Base-by-base conservation (phyloP, 2,329 filamentous ascomycete species). In the Pyrenophora tritici-repentis region DNA sequence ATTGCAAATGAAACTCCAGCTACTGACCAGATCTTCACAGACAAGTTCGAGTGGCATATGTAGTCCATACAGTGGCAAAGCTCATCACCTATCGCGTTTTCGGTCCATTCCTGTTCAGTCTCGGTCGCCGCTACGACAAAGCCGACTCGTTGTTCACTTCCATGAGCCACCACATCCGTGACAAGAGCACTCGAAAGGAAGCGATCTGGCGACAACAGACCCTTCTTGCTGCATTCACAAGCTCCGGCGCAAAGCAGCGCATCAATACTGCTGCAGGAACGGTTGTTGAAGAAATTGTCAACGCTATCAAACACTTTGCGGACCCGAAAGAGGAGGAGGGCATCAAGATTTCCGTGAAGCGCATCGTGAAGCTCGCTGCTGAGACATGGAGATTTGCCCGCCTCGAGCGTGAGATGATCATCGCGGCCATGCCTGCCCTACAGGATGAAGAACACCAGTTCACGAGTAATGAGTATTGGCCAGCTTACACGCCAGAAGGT, bases 121-220 rank as follows among this genome's bases (percentile, higher is more conserved):
- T 83, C 2, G 79, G 80, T 29, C 76, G 78, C 38, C 72, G 79
- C 29, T 81, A 81, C 59, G 80, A 82, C 62, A 81, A 82, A 59
- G 79, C 79, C n/a, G 81, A 83, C 55, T 79, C 76, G 2, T 75
- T 82, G 55, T 81, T 84, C 66, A 73, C 78, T 49, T 78, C 79
- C 53, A 76, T 84, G 54, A 83, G 81, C 24, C 77, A 78, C 61
- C 79, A 83, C 44, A 81, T 84, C 43, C 78, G 81, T 29, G 77
- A 78, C 45, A 84, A 83, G 59, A 83, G 80, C 47, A 78, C 80
- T 16, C 75, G 80, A 8, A 80, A 80, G 49, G 82, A 84, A 63
- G 80, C 82, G 3, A 79, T 83, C 50, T 84, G 82, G 82, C 74
- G 82, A 45, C 80, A 83, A 49, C 81, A 83, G 56, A 83, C 81